Percentiles rank a stretch among this genome's conserved stretches.
Evolutionary conservation across 805 yeast genomes (phyloP).

Genomic region (Kluyveromyces aestuarii): DNA sequence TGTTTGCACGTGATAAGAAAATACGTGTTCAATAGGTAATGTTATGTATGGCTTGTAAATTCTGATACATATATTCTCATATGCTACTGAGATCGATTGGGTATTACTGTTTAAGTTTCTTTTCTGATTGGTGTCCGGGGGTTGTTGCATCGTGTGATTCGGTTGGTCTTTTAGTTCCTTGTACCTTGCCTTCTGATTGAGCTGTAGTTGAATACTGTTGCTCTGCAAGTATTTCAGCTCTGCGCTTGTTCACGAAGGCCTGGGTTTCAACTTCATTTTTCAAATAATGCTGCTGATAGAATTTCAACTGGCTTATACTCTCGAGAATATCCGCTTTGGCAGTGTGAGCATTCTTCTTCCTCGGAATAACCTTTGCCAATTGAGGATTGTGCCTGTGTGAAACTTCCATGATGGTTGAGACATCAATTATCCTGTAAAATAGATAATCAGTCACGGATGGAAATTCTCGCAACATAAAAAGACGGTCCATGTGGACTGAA

Average conservation of each 20-base stretch:
- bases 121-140: background rate
- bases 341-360: conserved; percentile 68
- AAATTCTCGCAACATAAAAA: conserved; percentile 75
- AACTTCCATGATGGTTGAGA: conserved; percentile 75
- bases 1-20: background rate
- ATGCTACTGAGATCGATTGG: background rate
- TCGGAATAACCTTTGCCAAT: conserved; percentile 46
- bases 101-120: background rate
- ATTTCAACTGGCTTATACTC: conserved; percentile 73
- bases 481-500: conserved; percentile 82
- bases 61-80: too few relatives aligned
- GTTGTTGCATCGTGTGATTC: background rate
- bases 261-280: conserved; percentile 17
- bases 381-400: conserved; percentile 68
- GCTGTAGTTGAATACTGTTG: background rate
- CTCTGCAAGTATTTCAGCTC: conserved; percentile 1
- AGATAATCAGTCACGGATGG: conserved; percentile 57
- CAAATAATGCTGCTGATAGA: conserved; percentile 65
- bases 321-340: conserved; percentile 85
- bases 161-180: background rate
- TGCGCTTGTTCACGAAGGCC: conserved; percentile 5
- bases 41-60: background rate
- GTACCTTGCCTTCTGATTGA: background rate
- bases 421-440: conserved; percentile 81
- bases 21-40: too few relatives aligned